Percentiles rank a stretch among this genome's conserved stretches.
These are phyloP conservation scores for Afroboletus lepidellus DNA, from an alignment of 1,284 basidiomycete genomes.

Conservation along the genomic window DNA sequence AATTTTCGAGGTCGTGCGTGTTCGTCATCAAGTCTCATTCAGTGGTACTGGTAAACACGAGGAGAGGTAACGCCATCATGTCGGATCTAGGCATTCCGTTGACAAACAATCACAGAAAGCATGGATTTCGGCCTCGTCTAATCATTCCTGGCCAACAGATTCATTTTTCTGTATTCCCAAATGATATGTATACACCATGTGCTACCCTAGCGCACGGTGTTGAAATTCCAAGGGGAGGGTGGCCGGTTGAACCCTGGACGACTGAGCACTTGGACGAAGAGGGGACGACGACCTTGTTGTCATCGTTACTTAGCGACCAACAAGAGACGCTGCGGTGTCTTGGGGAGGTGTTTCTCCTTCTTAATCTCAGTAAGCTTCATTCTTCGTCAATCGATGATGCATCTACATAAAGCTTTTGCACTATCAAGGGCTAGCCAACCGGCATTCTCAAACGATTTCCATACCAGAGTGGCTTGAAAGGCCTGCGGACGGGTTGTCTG, in stretches of 20 bases:
- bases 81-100: too few relatives aligned
- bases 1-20: conserved; percentile 17
- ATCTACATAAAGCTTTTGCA: neutral
- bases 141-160: conserved; percentile 20
- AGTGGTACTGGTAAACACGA: conserved; percentile 6
- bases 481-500: neutral
- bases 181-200: conserved; percentile 10
- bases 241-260: neutral
- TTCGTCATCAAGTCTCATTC: conserved; percentile 21
- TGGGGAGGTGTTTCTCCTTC: conserved; percentile 5
- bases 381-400: neutral
- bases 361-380: conserved; percentile 2
- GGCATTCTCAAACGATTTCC: neutral
- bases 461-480: neutral
- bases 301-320: neutral
- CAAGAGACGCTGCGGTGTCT: conserved; percentile 1
- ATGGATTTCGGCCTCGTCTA: neutral
- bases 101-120: neutral
- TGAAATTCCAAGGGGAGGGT: neutral
- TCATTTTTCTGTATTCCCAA: conserved; percentile 12
- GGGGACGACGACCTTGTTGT: neutral
- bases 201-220: conserved; percentile 7
- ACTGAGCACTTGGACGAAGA: neutral
- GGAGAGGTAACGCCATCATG: conserved; percentile 1
- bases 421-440: neutral